phyloP scores from a whole-genome alignment of 495 filamentous ascomycete species.

The Aspergillus cristatus region DNA sequence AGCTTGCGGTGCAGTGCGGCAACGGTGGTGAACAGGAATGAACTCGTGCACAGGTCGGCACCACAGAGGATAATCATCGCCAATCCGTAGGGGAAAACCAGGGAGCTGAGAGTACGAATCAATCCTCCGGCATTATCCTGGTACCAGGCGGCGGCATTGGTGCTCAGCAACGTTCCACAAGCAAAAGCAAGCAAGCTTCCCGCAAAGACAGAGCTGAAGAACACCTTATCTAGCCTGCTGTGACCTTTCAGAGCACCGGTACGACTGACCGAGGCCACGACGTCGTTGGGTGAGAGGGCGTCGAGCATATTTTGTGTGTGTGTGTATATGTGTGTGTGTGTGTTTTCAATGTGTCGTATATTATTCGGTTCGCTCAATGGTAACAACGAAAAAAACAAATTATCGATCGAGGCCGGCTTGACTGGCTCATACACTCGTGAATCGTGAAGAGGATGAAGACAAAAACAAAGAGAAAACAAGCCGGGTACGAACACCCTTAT shows the following conservation, averaged over 20 bases:
- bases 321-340: too few relatives aligned
- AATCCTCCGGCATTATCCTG: conserved; percentile 51
- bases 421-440: neutral
- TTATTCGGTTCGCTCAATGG: too few relatives aligned
- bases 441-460: neutral
- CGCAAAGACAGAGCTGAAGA: conserved; percentile 43
- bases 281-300: conserved; percentile 36
- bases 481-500: too few relatives aligned
- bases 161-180: conserved; percentile 42
- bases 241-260: conserved; percentile 41
- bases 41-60: conserved; percentile 50
- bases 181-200: conserved; percentile 46
- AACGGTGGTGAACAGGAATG: conserved; percentile 51
- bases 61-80: conserved; percentile 52
- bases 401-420: neutral
- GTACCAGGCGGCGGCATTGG: conserved; percentile 49
- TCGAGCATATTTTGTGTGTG: too few relatives aligned
- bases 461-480: too few relatives aligned
- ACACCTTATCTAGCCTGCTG: conserved; percentile 45
- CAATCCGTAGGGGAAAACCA: conserved; percentile 52
- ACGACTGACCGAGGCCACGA: conserved; percentile 35
- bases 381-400: too few relatives aligned
- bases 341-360: too few relatives aligned
- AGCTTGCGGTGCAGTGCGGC: conserved; percentile 44
- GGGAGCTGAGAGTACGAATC: conserved; percentile 44